These are phyloP conservation scores for Rhytidiadelphus loreus DNA, from an alignment of 225 moss, liverwort and hornwort genomes.

Conservation along the genomic window DNA sequence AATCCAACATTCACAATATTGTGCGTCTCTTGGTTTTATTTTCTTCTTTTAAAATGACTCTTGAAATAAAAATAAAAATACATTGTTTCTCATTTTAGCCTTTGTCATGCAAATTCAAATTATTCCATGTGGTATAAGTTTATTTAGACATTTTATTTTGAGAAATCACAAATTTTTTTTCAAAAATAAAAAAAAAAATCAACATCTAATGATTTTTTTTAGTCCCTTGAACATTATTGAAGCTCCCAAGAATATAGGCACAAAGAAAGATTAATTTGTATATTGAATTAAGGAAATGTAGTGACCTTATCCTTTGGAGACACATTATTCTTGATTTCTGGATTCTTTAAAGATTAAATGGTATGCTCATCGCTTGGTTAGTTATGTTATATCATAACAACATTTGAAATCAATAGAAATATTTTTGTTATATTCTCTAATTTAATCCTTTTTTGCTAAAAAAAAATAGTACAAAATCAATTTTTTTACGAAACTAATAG, in stretches of 20 bases:
- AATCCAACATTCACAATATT: too few relatives aligned
- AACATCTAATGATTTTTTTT: neutral
- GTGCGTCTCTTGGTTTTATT: neutral
- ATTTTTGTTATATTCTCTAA: neutral
- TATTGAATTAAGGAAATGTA: rapidly evolving
- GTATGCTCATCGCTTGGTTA: neutral
- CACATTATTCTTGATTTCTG: too few relatives aligned
- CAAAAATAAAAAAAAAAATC: neutral
- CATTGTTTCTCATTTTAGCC: neutral
- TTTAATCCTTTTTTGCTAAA: neutral
- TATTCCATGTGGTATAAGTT: neutral
- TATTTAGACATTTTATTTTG: neutral
- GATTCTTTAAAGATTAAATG: neutral
- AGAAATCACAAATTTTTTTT: neutral
- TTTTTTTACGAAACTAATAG: neutral
- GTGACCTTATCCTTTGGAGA: neutral
- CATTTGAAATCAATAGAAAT: neutral
- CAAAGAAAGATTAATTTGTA: neutral
- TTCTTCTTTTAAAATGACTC: neutral
- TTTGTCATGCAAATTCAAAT: neutral
- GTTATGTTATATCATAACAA: neutral
- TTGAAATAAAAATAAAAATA: neutral
- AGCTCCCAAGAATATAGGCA: too few relatives aligned
- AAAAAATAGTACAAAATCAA: neutral
- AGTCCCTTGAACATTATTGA: neutral